Evolutionary conservation across 331 rosid species (phyloP).

Genomic region (Saraca asoca): DNA sequence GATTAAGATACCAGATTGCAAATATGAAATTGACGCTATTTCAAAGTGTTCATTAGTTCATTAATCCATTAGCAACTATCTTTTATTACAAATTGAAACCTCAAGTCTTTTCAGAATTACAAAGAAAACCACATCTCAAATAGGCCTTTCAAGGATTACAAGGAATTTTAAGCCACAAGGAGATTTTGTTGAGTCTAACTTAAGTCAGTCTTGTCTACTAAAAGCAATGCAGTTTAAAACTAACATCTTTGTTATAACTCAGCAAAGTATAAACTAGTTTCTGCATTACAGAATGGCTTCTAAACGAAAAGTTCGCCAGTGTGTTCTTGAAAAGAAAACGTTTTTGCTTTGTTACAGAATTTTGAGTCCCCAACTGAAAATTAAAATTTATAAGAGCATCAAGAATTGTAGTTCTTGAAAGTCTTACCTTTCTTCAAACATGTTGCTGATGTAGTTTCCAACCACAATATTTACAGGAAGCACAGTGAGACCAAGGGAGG

Average conservation of each 20-base stretch:
- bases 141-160: neutral
- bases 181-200: too few relatives aligned
- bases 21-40: neutral
- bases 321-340: too few relatives aligned
- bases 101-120: neutral
- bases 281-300: too few relatives aligned
- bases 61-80: neutral
- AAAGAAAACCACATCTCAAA: slow-evolving; percentile 6
- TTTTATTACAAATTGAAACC: slow-evolving; percentile 3
- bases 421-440: slow-evolving; percentile 90
- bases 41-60: neutral
- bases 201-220: too few relatives aligned
- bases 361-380: too few relatives aligned
- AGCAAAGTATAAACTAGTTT: too few relatives aligned
- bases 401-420: slow-evolving; percentile 1
- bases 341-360: too few relatives aligned
- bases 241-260: too few relatives aligned
- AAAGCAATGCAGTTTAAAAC: too few relatives aligned
- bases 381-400: neutral
- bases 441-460: slow-evolving; percentile 87
- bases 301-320: too few relatives aligned
- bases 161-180: slow-evolving; percentile 12
- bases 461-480: slow-evolving; percentile 85
- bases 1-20: neutral
- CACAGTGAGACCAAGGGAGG: slow-evolving; percentile 90